phyloP scores from a whole-genome alignment of 345 rosid species.

The Lumnitzera racemosa region DNA sequence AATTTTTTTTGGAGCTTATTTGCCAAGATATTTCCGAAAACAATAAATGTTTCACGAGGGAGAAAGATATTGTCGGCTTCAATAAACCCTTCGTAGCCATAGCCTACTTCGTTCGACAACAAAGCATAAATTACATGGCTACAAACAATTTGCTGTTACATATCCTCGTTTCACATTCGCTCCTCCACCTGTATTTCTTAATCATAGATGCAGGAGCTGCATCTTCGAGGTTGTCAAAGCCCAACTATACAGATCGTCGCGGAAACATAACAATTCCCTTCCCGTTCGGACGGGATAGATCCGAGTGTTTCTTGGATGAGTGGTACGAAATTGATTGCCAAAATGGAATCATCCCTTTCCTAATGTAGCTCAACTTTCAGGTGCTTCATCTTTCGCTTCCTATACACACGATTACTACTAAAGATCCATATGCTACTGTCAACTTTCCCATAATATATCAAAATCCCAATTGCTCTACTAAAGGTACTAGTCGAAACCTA shows the following conservation, averaged over 20 bases:
- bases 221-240: not conserved
- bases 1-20: too few relatives aligned
- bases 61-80: too few relatives aligned
- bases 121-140: too few relatives aligned
- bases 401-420: rapidly evolving
- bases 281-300: slow-evolving; percentile 3
- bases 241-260: not conserved
- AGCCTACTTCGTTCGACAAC: too few relatives aligned
- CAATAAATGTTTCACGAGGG: too few relatives aligned
- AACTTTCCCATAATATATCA: not conserved
- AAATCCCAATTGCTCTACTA: not conserved
- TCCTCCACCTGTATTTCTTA: too few relatives aligned
- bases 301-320: slow-evolving; percentile 1
- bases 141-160: too few relatives aligned
- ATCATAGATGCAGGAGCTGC: not conserved
- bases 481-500: not conserved
- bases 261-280: slow-evolving; percentile 2
- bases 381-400: slow-evolving; percentile 3
- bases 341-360: not conserved
- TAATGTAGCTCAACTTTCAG: not conserved
- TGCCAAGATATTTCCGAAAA: too few relatives aligned
- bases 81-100: too few relatives aligned
- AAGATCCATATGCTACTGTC: not conserved
- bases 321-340: slow-evolving; percentile 8
- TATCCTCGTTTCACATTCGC: too few relatives aligned